These are phyloP conservation scores for Corynespora cassiicola DNA, from an alignment of 2,329 filamentous ascomycete genomes.

Conservation along the genomic window DNA sequence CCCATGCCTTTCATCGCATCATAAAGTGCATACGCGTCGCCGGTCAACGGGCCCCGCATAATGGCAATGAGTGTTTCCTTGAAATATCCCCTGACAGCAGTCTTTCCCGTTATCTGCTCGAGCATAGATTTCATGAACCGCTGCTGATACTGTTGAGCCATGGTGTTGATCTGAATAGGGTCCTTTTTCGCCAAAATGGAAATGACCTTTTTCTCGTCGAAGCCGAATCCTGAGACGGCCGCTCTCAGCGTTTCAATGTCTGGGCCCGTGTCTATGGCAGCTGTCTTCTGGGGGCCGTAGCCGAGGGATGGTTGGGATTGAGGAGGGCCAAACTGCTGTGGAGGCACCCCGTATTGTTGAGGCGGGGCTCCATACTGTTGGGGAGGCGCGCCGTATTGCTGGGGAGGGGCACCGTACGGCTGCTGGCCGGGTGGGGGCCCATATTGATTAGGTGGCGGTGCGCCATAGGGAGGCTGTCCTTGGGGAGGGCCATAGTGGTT, in stretches of 20 bases:
- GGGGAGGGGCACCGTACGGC: conserved; percentile 37
- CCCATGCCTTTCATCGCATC: conserved; percentile 79
- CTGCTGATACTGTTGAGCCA: conserved; percentile 68
- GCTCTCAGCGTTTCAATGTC: conserved; percentile 76
- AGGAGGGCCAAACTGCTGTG: conserved; percentile 42
- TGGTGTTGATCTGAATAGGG: conserved; percentile 73
- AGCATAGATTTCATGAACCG: conserved; percentile 72
- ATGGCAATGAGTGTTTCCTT: conserved; percentile 77
- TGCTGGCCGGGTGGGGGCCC: conserved; percentile 22
- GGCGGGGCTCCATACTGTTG: conserved; percentile 41
- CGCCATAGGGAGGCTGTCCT: conserved; percentile 21
- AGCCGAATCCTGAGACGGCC: conserved; percentile 95
- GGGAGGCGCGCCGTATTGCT: conserved; percentile 23
- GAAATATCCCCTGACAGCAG: too few relatives aligned
- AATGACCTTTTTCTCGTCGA: conserved; percentile 81
- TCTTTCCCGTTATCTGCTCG: conserved; percentile 74
- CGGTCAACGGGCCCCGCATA: conserved; percentile 76
- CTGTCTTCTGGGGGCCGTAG: conserved; percentile 71
- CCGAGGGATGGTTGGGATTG: conserved; percentile 67
- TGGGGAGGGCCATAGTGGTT: conserved; percentile 39
- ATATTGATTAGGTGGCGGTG: conserved; percentile 22
- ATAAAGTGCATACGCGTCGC: conserved; percentile 75
- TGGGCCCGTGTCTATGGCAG: conserved; percentile 65
- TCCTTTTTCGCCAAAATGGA: conserved; percentile 73
- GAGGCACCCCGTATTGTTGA: conserved; percentile 47